Conservation (phyloP, 1,284 basidiomycete species). For the Salmacisia buchloeana region DNA sequence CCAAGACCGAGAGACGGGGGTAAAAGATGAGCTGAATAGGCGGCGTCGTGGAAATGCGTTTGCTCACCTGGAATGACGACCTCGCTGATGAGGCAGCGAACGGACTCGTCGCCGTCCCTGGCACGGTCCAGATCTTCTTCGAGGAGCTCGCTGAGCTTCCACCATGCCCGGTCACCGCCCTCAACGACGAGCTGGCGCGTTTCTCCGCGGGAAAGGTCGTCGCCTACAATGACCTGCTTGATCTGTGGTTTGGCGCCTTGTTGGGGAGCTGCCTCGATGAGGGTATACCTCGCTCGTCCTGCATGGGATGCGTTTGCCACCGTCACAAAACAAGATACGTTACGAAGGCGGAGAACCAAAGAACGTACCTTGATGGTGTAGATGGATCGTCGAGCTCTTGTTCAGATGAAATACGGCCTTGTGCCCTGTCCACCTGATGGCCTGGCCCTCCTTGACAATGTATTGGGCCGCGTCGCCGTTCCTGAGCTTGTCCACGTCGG, state of each 20-base stretch:
- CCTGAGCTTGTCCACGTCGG: slow-evolving; percentile 11
- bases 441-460: slow-evolving; percentile 13
- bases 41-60: no score
- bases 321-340: no score
- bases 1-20: no score
- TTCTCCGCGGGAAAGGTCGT: slow-evolving; percentile 22
- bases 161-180: slow-evolving; percentile 20
- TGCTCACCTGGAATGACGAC: slow-evolving; percentile 25
- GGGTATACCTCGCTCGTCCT: slow-evolving; percentile 28
- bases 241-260: slow-evolving; percentile 22
- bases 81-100: slow-evolving; percentile 29
- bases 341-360: no score
- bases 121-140: slow-evolving; percentile 17
- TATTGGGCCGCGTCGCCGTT: slow-evolving; percentile 11
- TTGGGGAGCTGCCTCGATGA: slow-evolving; percentile 24
- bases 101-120: slow-evolving; percentile 11
- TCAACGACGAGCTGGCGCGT: slow-evolving; percentile 31
- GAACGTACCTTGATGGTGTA: slow-evolving; percentile 18
- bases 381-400: slow-evolving; percentile 30
- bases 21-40: no score
- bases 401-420: slow-evolving; percentile 23
- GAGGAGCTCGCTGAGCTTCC: slow-evolving; percentile 32
- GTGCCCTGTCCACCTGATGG: background rate
- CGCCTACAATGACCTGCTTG: slow-evolving; percentile 26
- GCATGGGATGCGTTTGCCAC: background rate